Percentiles rank a stretch among this genome's conserved stretches.
phyloP scores from a whole-genome alignment of 1,284 basidiomycete species.

The Irpex sp. region DNA sequence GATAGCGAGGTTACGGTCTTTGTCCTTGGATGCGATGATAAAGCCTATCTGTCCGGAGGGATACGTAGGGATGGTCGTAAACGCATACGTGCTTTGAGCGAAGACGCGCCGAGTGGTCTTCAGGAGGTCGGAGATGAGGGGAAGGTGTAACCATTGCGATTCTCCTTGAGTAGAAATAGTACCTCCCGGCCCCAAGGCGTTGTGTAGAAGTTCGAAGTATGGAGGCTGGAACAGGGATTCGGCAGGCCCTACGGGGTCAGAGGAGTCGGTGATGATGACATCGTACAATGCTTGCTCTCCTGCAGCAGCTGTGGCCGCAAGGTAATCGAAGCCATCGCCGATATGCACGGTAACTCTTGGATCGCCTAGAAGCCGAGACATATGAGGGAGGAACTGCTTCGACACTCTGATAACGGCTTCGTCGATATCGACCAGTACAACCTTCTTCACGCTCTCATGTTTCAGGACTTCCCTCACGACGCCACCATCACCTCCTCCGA shows the following conservation, averaged over 20 bases:
- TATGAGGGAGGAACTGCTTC: slow-evolving; percentile 90
- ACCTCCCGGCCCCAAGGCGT: slow-evolving; percentile 87
- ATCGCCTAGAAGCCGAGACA: slow-evolving; percentile 84
- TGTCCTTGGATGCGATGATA: slow-evolving; percentile 85
- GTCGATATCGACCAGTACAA: slow-evolving; percentile 97
- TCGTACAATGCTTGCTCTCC: slow-evolving; percentile 58
- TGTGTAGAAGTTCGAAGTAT: slow-evolving; percentile 93
- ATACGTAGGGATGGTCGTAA: slow-evolving; percentile 96
- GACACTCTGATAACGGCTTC: slow-evolving; percentile 98
- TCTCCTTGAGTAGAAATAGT: slow-evolving; percentile 97
- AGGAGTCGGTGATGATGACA: slow-evolving; percentile 98
- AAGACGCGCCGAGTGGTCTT: slow-evolving; percentile 79
- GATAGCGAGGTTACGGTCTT: slow-evolving; percentile 64
- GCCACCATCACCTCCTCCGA: slow-evolving; percentile 95
- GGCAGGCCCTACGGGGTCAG: slow-evolving; percentile 96
- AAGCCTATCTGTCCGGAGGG: slow-evolving; percentile 98
- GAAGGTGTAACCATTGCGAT: slow-evolving; percentile 93
- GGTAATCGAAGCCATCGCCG: slow-evolving; percentile 97
- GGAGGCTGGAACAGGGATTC: slow-evolving; percentile 95
- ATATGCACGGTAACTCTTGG: slow-evolving; percentile 87
- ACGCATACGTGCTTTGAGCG: slow-evolving; percentile 88
- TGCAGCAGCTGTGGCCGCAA: slow-evolving; percentile 82
- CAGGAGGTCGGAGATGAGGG: slow-evolving; percentile 81
- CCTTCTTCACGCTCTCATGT: slow-evolving; percentile 88
- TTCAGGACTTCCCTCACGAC: slow-evolving; percentile 98